A percentile compares a stretch with the other conserved stretches of the same genome.
Conservation (phyloP, 1,139 yeast genomes). For the Lodderomyces elongisporus region DNA sequence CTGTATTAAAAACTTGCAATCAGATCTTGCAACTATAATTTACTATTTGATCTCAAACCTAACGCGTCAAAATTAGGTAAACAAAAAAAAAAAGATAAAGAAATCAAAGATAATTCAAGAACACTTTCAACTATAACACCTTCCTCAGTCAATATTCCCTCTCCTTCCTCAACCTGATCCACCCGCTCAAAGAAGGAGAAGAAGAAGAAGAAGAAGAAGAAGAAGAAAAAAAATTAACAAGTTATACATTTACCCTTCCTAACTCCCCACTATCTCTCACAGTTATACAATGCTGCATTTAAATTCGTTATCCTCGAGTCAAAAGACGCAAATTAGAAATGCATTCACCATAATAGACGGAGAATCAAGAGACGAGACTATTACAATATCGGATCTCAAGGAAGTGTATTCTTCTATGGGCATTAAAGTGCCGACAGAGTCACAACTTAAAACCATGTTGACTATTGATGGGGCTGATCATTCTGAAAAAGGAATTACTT, state of each 20-base stretch:
- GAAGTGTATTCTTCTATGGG: constrained; percentile 52
- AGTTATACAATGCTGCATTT: constrained; percentile 14
- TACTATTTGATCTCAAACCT: too few relatives aligned
- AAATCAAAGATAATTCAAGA: too few relatives aligned
- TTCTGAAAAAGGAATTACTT: constrained; percentile 45
- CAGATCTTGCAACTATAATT: too few relatives aligned
- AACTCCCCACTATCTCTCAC: not conserved
- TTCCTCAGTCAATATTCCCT: too few relatives aligned
- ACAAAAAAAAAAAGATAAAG: too few relatives aligned
- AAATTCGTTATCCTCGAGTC: constrained; percentile 36
- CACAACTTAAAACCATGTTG: constrained; percentile 49
- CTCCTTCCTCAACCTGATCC: too few relatives aligned
- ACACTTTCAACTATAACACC: too few relatives aligned
- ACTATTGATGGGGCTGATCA: constrained; percentile 18
- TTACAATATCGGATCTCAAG: constrained; percentile 55
- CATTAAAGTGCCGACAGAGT: constrained; percentile 33
- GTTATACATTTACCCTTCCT: not conserved
- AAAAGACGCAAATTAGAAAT: constrained; percentile 40
- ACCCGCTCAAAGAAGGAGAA: too few relatives aligned
- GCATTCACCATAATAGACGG: constrained; percentile 71
- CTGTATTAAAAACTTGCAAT: too few relatives aligned
- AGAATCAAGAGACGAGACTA: constrained; percentile 66
- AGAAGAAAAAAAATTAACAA: constrained; percentile 5
- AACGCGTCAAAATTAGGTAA: too few relatives aligned
- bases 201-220: too few relatives aligned